Evolutionary conservation across 176 grass and related monocot species (phyloP).

Genomic region (Secale cereale): DNA sequence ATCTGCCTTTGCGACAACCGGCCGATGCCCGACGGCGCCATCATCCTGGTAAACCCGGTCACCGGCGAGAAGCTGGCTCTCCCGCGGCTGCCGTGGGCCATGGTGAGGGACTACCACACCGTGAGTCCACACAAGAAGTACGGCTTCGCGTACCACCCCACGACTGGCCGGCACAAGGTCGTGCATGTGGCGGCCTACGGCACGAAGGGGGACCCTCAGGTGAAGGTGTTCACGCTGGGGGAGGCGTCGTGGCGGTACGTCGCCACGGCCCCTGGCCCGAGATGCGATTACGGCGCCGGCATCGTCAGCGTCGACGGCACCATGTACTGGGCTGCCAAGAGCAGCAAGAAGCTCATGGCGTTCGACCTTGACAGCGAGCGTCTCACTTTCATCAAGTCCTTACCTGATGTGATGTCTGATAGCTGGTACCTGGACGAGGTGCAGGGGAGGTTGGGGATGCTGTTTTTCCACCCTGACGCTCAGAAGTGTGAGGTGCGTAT

Average conservation of each 20-base stretch:
- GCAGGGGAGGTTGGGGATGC: background rate
- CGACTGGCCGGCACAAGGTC: no score
- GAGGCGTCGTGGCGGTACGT: background rate
- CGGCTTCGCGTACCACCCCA: no score
- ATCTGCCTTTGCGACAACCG: no score
- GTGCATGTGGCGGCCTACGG: background rate
- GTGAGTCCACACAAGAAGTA: no score
- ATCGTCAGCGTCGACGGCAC: background rate
- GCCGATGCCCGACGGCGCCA: no score
- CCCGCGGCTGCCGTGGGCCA: no score
- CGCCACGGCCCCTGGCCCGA: background rate
- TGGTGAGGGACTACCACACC: no score
- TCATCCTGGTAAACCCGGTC: no score
- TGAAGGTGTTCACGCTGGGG: background rate
- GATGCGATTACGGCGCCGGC: background rate
- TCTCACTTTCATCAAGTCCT: background rate
- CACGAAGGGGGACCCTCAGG: background rate
- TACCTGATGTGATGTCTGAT: background rate
- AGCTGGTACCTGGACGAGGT: background rate
- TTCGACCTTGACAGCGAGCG: background rate
- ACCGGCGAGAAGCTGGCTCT: no score
- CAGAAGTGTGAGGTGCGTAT: background rate
- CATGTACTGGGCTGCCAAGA: background rate
- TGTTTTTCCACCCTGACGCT: background rate
- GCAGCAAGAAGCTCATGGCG: background rate